These are phyloP conservation scores for Rubia peregrina DNA, from an alignment of 305 asterid species.

Conservation along the genomic window DNA sequence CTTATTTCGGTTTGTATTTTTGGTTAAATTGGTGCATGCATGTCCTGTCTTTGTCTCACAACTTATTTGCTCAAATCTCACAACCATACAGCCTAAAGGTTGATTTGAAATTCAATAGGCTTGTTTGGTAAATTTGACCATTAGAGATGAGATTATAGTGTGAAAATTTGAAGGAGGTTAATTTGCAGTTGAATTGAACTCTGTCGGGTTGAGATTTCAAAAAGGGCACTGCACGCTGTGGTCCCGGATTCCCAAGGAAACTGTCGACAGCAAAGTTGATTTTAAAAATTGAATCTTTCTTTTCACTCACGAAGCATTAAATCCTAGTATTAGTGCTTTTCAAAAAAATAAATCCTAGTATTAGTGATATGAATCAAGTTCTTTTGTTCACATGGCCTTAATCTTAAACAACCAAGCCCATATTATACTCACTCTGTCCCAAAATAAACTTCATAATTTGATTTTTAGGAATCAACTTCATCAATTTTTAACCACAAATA, in stretches of 20 bases:
- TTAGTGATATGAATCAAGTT: background rate
- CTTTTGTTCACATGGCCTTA: background rate
- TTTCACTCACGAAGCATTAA: background rate
- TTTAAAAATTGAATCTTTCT: background rate
- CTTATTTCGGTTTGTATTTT: background rate
- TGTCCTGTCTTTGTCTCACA: slow-evolving; percentile 15
- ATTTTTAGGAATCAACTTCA: too few species aligned
- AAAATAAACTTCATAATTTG: too few species aligned
- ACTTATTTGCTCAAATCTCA: background rate
- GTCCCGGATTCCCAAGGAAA: background rate
- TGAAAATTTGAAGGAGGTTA: background rate
- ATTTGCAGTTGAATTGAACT: background rate
- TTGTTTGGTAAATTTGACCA: background rate
- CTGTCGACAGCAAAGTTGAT: background rate
- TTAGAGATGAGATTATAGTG: background rate
- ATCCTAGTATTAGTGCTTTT: too few species aligned
- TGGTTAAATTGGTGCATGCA: slow-evolving; percentile 28
- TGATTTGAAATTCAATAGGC: background rate
- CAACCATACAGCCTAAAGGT: background rate
- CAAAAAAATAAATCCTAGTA: background rate
- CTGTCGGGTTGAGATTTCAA: background rate
- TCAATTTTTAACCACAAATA: too few species aligned
- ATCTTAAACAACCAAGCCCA: too few species aligned
- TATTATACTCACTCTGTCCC: too few species aligned
- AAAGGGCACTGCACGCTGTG: background rate